Evolutionary conservation across 208 protist species (phyloP).

Genomic region (Crithidia bombi): DNA sequence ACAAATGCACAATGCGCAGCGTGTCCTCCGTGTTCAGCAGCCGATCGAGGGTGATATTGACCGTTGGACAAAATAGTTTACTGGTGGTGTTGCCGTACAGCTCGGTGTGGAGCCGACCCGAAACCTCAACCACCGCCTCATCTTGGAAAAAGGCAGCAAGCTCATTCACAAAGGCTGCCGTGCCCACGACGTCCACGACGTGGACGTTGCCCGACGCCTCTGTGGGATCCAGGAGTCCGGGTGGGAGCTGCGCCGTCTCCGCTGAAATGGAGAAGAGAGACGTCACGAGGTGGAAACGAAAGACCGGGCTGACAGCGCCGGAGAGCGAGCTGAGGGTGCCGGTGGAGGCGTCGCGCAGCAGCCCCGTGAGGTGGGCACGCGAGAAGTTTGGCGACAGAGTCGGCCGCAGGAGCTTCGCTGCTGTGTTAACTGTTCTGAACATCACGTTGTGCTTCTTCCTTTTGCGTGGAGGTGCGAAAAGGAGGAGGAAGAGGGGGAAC

Average conservation of each 20-base stretch:
- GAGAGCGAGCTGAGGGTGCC: neutral
- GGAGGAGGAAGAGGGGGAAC: neutral
- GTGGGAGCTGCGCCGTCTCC: conserved; percentile 5
- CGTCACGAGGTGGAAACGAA: conserved; percentile 3
- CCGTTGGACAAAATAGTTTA: neutral
- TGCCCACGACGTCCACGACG: conserved; percentile 3
- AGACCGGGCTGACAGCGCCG: neutral
- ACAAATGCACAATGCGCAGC: conserved; percentile 12
- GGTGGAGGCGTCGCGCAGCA: neutral
- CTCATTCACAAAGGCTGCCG: neutral
- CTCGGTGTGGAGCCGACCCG: conserved; percentile 9
- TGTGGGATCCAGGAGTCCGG: neutral
- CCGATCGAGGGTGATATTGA: neutral
- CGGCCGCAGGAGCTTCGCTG: neutral
- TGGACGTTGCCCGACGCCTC: neutral
- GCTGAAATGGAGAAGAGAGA: conserved; percentile 6
- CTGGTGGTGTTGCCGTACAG: neutral
- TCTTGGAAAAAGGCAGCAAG: neutral
- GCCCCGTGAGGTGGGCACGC: neutral
- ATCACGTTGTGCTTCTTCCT: neutral
- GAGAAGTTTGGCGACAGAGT: neutral
- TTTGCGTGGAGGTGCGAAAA: neutral
- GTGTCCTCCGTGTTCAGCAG: conserved; percentile 21
- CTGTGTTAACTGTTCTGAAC: neutral
- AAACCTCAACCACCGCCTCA: neutral